Base-by-base conservation (phyloP, 2,329 filamentous ascomycete species). In the Penicillium sp. region DNA sequence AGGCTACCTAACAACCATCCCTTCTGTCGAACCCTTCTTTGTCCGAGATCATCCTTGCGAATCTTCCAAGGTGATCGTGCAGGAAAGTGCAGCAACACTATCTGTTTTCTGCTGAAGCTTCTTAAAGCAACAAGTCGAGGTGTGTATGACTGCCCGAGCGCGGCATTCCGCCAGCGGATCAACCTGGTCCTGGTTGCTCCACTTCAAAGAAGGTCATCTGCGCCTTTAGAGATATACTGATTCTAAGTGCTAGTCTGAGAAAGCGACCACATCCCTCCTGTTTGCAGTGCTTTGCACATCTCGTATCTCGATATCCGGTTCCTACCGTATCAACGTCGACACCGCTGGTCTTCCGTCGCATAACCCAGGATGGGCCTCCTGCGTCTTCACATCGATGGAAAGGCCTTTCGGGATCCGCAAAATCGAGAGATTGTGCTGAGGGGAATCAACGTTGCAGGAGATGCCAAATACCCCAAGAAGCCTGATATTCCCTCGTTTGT, bases 361-460 rank as follows among this genome's bases (percentile, higher is more conserved):
- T 39, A 33, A 14, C 7, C 41, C 35, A 65, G 50, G 11, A 96
- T 96, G 92, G 81, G 89, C 60, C 81, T 86, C 22, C 85, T 94
- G 54, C 88, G 90, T 54, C 82, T 99, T 52, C 87, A 85, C 24
- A 94, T 99, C 69, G 91, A 97, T 70, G 89, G 95, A 65, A 87
- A 87, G 61, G 87, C 87, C 66, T 97, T 99, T 77, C 87, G 91
- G 62, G 96, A 99, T 74, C 74, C 81, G 14, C 79, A 92, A 64
- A 89, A 92, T 65, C 89, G 95, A 61, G 90, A 98, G 77, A 86
- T 99, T 57, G 89, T 91, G 2, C 82, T 99, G 46, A 88, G 95
- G 64, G 95, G 95, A 64, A 96, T 99, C 81, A 99, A 99, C 72
- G 85, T 96, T 62, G 92, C 93, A 39, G 92, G 87, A 63, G 94